Evolutionary conservation across 306 rosid species (phyloP), one percentile per base, ranked within the genome.

Genomic region (Luffa acutangula): DNA sequence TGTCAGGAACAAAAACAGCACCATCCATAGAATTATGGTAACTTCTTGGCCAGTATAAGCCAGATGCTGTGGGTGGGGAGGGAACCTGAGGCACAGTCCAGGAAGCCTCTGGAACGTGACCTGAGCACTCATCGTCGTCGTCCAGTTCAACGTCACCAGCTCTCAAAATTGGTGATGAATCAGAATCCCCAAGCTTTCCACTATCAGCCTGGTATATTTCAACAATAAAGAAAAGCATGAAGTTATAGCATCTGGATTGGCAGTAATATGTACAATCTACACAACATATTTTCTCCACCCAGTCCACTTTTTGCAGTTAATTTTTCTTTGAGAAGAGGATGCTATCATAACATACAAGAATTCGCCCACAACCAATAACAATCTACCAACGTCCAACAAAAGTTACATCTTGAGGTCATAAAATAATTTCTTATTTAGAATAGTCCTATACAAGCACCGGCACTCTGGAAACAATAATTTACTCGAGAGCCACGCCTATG

Each of bases 61-160:
- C 99, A 0, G 98, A 93, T 53, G 94, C 88, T 36, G 98, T 96
- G 57, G 98, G 98, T 5, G 97, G 99, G 20, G 99, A 96, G 78
- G 94, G 88, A 34, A 90, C 76, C 85, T 90, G 91, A 54, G 98
- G 99, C 78, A 96, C 99, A 4, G 84, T 85, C 93, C 93, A 89
- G 4, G 91, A 88, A 2, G 96, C 78, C 67, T 93, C 94, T 0
- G 96, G 93, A 71, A 87, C 91, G 36, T 82, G 83, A 80, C 86
- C 91, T 66, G 84, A 66, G 90, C 83, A 81, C 14, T 87, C 96
- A 43, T 80, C 84, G 2, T 86, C 56, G 4, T 79, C 56, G 34
- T 67, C 91, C 81, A 87, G 77, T 79, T 87, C 94, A 62, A 88
- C 88, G 69, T 84, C 97, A 4, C 73, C 67, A 4, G 93, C 82